phyloP scores from a whole-genome alignment of 2,329 filamentous ascomycete species.

The Eutypa lata region DNA sequence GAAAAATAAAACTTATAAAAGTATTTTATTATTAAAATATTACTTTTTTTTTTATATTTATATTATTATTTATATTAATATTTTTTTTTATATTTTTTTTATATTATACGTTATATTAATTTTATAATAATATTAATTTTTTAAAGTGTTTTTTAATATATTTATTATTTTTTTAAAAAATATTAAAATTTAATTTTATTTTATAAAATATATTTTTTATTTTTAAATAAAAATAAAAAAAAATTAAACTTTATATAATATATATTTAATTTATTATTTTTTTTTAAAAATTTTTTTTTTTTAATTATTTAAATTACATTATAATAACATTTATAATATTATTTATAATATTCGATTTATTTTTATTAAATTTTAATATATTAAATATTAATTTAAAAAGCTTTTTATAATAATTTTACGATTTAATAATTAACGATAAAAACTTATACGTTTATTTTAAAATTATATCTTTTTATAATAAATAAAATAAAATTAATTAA shows the following conservation, averaged over 20 bases:
- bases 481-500: background rate
- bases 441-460: background rate
- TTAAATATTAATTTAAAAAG: background rate
- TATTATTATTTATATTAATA: background rate
- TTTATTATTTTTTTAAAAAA: background rate
- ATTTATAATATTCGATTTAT: too few relatives aligned
- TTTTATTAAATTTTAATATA: background rate
- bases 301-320: background rate
- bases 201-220: too few relatives aligned
- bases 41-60: background rate
- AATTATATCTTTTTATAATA: background rate
- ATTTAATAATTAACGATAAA: background rate
- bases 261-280: background rate
- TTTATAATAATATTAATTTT: background rate
- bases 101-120: background rate
- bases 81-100: background rate
- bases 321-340: background rate
- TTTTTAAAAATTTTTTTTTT: background rate
- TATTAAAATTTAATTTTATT: background rate
- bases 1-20: background rate
- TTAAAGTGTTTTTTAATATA: background rate
- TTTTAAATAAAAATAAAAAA: background rate
- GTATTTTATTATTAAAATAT: background rate
- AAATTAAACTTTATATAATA: background rate
- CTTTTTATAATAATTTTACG: background rate